Percentiles rank a stretch among this genome's conserved stretches.
Evolutionary conservation across 192 early-diverging fungal genomes (phyloP).

Genomic region (Phlyctochytrium planicorne): DNA sequence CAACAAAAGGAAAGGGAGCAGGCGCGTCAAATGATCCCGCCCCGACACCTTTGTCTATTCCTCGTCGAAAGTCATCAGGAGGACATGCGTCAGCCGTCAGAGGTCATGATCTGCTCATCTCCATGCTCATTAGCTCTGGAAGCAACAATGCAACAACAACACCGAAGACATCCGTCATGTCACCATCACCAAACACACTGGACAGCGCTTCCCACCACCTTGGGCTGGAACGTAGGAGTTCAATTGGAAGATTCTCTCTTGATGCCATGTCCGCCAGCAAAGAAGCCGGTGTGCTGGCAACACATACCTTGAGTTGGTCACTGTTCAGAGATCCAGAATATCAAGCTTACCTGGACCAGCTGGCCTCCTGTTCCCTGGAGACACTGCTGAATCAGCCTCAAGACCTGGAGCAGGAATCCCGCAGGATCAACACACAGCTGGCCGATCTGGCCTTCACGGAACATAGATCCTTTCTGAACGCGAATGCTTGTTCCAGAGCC

Average conservation of each 20-base stretch:
- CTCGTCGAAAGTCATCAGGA: too few species aligned
- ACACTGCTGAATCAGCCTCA: constrained; percentile 58
- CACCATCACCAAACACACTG: too few species aligned
- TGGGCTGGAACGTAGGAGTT: not conserved
- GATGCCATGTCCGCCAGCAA: not conserved
- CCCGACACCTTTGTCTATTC: too few species aligned
- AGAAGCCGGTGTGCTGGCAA: too few species aligned
- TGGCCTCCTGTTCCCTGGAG: constrained; percentile 61
- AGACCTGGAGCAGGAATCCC: constrained; percentile 49
- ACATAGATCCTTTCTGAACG: constrained; percentile 67
- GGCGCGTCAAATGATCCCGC: too few species aligned
- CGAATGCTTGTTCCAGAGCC: constrained; percentile 55
- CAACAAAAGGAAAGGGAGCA: too few species aligned
- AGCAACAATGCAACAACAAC: too few species aligned
- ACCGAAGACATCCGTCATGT: too few species aligned
- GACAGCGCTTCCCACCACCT: not conserved
- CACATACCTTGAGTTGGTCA: not conserved
- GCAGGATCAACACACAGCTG: constrained; percentile 56
- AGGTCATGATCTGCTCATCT: constrained; percentile 1
- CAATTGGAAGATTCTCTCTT: too few species aligned
- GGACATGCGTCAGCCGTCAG: too few species aligned
- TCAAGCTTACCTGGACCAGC: constrained; percentile 54
- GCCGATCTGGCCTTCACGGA: constrained; percentile 65
- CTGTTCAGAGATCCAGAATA: constrained; percentile 16
- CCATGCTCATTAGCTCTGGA: not conserved